Evolutionary conservation across 805 yeast genomes (phyloP).

Genomic region (Yarrowia keelungensis): DNA sequence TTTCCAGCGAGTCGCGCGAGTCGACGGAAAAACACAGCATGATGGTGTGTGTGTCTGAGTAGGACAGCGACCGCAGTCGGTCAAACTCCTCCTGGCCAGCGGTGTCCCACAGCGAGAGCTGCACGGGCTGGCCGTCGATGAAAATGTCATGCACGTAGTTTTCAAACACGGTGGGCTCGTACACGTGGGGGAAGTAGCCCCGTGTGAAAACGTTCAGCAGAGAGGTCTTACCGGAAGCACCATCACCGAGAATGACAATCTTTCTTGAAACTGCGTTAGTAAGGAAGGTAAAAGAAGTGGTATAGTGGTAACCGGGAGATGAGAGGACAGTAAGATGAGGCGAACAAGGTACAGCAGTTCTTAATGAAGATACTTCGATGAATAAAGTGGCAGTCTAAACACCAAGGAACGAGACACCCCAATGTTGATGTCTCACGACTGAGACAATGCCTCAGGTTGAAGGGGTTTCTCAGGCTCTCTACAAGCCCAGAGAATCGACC

Average conservation of each 20-base stretch:
- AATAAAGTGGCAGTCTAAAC: too few relatives aligned
- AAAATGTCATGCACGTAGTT: conserved; percentile 96
- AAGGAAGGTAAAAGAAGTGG: too few relatives aligned
- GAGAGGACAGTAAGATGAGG: too few relatives aligned
- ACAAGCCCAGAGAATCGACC: too few relatives aligned
- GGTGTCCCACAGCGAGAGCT: conserved; percentile 95
- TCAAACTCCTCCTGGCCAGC: conserved; percentile 99
- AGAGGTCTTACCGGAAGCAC: conserved; percentile 98
- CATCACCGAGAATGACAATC: conserved; percentile 94
- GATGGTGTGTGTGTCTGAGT: conserved; percentile 95
- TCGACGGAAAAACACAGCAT: conserved; percentile 96
- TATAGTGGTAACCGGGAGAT: too few relatives aligned
- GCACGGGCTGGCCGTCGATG: conserved; percentile 92
- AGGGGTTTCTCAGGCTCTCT: too few relatives aligned
- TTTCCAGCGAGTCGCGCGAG: conserved; percentile 90
- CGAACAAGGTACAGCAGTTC: too few relatives aligned
- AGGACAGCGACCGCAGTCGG: conserved; percentile 87
- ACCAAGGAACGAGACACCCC: too few relatives aligned
- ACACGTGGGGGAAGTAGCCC: conserved; percentile 97
- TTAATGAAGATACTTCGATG: too few relatives aligned
- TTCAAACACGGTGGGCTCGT: conserved; percentile 97
- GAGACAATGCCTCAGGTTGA: too few relatives aligned
- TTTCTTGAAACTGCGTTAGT: conserved; percentile 74
- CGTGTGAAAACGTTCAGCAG: conserved; percentile 92
- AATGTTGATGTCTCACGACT: too few relatives aligned